Evolutionary conservation across 495 filamentous ascomycete genomes (phyloP), one percentile per base, ranked within the genome.

Genomic region (Aspergillus hancockii): DNA sequence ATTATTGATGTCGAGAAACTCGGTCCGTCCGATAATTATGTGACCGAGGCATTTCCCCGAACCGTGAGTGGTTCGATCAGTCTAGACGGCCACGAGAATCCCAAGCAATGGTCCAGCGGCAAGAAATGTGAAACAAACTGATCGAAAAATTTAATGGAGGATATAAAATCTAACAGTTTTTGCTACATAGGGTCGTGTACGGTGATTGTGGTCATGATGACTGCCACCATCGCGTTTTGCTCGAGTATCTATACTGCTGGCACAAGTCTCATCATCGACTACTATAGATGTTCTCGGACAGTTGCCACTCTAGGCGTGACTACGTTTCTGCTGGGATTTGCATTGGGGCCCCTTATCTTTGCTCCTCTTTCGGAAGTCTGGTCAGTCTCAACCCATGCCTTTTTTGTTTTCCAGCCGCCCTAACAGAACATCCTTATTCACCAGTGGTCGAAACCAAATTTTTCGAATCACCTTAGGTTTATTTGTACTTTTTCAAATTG

Each of bases 271-370:
- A 36, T 36, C 34, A 36, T 36, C 9, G 13, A 14, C 8, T 10
- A 36, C 34, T 36, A 12, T 36, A 14, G 34, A 36, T 36, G 34
- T 14, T 36, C 34, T 10, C 34, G 13, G 50, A 28, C 51, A 49
- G 8, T 49, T 7, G 34, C 34, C 9, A 81, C 82, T 31, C 67
- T 88, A 3, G 85, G 84, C 1, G 56, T 89, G n/a, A 87, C 85
- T 0, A 69, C 87, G 43, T 89, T 84, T 64, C 85, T 89, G 12
- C 54, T 87, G 4, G 86, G 87, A 0, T 87, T 88, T 59, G 84
- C 84, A 16, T 55, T 87, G 40, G 86, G 73, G 19, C 83, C 79
- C 22, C 59, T 85, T 52, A 58, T 85, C 21, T 86, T 82, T 74
- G 82, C 78, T 31, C 83, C 84, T 2, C 62, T 85, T 23, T 74